Conservation (phyloP, 2,329 filamentous ascomycete genomes). For the Cladophialophora yegresii region DNA sequence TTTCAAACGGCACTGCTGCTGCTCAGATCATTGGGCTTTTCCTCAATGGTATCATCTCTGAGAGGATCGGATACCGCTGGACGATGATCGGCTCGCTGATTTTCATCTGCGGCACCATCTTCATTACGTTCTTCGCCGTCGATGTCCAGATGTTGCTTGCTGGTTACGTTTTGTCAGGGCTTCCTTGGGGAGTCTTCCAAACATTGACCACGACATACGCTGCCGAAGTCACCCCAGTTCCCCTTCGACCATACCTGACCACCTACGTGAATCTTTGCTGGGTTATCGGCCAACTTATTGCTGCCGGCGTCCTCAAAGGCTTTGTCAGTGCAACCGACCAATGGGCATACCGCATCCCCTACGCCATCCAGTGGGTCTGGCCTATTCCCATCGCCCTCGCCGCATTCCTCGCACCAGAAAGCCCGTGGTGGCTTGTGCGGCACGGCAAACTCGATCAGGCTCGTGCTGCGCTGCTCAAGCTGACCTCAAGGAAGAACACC, state of each 20-base stretch:
- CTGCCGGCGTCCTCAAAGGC: conserved; percentile 41
- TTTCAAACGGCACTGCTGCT: conserved; percentile 41
- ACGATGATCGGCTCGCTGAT: conserved; percentile 38
- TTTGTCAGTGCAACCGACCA: conserved; percentile 38
- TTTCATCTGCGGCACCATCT: conserved; percentile 39
- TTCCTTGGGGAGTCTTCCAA: conserved; percentile 44
- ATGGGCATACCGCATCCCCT: conserved; percentile 45
- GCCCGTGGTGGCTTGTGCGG: conserved; percentile 57
- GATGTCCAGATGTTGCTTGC: conserved; percentile 42
- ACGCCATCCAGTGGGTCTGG: conserved; percentile 42
- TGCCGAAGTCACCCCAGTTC: conserved; percentile 44
- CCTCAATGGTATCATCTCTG: conserved; percentile 39
- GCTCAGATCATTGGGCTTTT: conserved; percentile 37
- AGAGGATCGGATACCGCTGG: conserved; percentile 50
- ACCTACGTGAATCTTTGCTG: conserved; percentile 47
- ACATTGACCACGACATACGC: conserved; percentile 45
- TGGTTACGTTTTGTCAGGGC: conserved; percentile 45
- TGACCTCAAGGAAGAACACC: conserved; percentile 46
- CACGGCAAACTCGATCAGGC: conserved; percentile 52
- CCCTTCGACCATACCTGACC: conserved; percentile 41
- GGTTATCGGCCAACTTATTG: conserved; percentile 47
- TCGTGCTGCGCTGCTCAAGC: conserved; percentile 45
- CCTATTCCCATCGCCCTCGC: conserved; percentile 34
- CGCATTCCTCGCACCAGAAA: conserved; percentile 46
- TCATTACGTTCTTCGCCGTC: conserved; percentile 47